Percentiles rank a stretch among this genome's conserved stretches.
Evolutionary conservation across 768 basidiomycete genomes (phyloP).

Genomic region (Auriscalpium microsporum): DNA sequence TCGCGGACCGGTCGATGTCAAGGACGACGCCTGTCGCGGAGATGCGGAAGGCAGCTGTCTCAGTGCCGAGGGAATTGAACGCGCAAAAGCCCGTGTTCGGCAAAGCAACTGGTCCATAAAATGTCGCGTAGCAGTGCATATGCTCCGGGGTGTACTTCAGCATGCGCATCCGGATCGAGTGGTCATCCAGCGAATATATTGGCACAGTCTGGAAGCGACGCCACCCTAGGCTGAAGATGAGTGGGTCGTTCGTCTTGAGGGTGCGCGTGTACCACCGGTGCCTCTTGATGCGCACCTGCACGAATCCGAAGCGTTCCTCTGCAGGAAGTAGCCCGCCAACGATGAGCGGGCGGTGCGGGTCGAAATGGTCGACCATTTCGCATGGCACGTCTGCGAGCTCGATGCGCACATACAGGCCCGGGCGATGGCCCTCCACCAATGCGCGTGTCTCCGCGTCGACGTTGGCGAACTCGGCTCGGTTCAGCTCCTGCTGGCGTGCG

Average conservation of each 20-base stretch:
- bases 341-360: slow-evolving; percentile 84
- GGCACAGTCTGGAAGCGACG: slow-evolving; percentile 91
- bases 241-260: slow-evolving; percentile 94
- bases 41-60: slow-evolving; percentile 72
- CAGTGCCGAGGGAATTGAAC: slow-evolving; percentile 76
- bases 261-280: slow-evolving; percentile 90
- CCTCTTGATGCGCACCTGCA: slow-evolving; percentile 93
- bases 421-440: slow-evolving; percentile 82
- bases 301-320: slow-evolving; percentile 88
- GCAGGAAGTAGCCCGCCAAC: slow-evolving; percentile 85
- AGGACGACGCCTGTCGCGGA: slow-evolving; percentile 92
- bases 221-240: slow-evolving; percentile 97
- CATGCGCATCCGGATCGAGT: slow-evolving; percentile 97
- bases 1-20: slow-evolving; percentile 84
- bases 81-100: slow-evolving; percentile 98
- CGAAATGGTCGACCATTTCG: slow-evolving; percentile 90
- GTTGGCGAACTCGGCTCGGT: slow-evolving; percentile 76
- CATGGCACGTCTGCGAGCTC: slow-evolving; percentile 79
- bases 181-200: slow-evolving; percentile 94
- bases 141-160: slow-evolving; percentile 99
- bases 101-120: slow-evolving; percentile 86
- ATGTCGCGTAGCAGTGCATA: slow-evolving; percentile 98
- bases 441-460: slow-evolving; percentile 71
- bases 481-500: slow-evolving; percentile 71
- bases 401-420: slow-evolving; percentile 88